Conservation (phyloP, 805 yeast genomes). For the Nakazawaea anatomiae region DNA sequence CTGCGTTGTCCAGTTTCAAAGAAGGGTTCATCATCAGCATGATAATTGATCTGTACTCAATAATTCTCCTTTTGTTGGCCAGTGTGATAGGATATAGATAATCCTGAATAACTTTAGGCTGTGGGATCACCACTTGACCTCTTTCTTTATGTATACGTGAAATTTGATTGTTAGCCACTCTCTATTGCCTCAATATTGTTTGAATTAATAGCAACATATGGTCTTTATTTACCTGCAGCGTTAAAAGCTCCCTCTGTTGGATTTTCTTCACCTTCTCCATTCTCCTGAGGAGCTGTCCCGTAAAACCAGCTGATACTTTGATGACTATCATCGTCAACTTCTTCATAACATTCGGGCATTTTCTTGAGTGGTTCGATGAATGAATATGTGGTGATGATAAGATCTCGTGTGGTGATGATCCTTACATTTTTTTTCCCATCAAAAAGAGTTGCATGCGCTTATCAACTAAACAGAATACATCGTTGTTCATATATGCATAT, state of each 20-base stretch:
- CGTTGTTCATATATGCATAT: too few species aligned
- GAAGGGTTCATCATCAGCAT: slow-evolving; percentile 14
- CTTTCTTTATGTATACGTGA: slow-evolving; percentile 15
- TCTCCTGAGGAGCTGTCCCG: slow-evolving; percentile 15
- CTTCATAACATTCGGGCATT: background rate
- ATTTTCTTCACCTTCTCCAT: slow-evolving; percentile 11
- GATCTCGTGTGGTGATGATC: too few species aligned
- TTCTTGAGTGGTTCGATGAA: background rate
- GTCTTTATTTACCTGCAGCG: slow-evolving; percentile 14
- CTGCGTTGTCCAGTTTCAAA: background rate
- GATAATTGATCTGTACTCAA: slow-evolving; percentile 24
- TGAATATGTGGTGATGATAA: too few species aligned
- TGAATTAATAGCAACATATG: background rate
- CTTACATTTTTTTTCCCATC: too few species aligned
- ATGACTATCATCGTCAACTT: slow-evolving; percentile 13
- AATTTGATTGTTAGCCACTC: background rate
- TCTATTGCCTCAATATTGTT: background rate
- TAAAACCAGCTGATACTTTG: slow-evolving; percentile 29
- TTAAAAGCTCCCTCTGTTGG: slow-evolving; percentile 18
- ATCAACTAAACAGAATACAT: too few species aligned
- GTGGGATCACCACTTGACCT: slow-evolving; percentile 32
- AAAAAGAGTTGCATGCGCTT: too few species aligned
- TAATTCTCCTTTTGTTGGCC: slow-evolving; percentile 22
- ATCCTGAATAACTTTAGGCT: slow-evolving; percentile 38
- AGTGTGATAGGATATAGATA: slow-evolving; percentile 30